A percentile compares a stretch with the other conserved stretches of the same genome.
phyloP scores from a whole-genome alignment of 495 filamentous ascomycete species.

The Podospora conica region DNA sequence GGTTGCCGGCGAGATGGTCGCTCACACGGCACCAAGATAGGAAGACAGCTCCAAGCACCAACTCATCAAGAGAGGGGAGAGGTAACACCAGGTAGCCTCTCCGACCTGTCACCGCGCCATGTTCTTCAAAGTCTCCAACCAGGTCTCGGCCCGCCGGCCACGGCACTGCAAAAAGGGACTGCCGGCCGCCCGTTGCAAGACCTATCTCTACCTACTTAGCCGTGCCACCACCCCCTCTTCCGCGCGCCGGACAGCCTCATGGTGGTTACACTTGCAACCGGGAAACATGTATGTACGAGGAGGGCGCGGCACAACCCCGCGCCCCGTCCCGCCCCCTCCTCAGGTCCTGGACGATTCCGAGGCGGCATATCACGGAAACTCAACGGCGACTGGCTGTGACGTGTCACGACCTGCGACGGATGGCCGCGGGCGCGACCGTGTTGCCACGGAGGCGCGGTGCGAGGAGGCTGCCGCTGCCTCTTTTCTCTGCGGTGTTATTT shows the following conservation, averaged over 20 bases:
- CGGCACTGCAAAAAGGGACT: not conserved
- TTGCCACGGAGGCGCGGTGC: not conserved
- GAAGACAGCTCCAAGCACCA: too few relatives aligned
- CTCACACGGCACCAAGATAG: too few relatives aligned
- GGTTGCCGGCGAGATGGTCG: too few relatives aligned
- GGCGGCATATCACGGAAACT: too few relatives aligned
- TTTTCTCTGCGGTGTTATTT: not conserved
- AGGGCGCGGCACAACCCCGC: not conserved
- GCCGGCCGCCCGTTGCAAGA: not conserved
- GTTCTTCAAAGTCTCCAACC: not conserved
- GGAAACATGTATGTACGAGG: not conserved
- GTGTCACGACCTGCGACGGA: not conserved
- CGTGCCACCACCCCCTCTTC: not conserved
- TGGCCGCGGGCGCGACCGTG: not conserved
- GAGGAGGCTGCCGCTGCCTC: not conserved
- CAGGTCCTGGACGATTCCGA: not conserved
- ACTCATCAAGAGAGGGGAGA: too few relatives aligned
- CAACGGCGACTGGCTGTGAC: not conserved
- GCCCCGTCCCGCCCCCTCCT: not conserved
- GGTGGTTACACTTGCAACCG: not conserved
- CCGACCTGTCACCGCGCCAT: too few relatives aligned
- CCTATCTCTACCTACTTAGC: not conserved
- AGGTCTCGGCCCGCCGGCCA: not conserved
- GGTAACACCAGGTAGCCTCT: too few relatives aligned
- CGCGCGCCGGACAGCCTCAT: not conserved